Percentiles rank a stretch among this genome's conserved stretches.
Conservation (phyloP, 2,329 filamentous ascomycete species). For the Stagonosporopsis rhizophila region DNA sequence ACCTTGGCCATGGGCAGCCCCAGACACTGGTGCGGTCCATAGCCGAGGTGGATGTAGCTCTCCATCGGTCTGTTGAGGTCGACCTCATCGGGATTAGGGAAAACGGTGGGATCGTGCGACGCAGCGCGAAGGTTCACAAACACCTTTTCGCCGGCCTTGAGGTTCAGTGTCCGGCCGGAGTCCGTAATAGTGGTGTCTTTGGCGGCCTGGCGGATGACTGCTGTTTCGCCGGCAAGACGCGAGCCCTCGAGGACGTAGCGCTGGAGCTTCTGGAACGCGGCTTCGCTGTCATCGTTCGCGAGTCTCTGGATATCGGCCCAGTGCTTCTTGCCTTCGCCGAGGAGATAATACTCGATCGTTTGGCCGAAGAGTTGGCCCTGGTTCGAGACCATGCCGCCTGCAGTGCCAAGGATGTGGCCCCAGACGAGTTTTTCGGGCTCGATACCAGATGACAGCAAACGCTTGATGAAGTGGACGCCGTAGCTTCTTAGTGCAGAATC, state of each 20-base stretch:
- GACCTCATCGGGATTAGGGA: constrained; percentile 52
- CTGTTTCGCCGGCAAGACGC: constrained; percentile 54
- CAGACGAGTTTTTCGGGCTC: constrained; percentile 61
- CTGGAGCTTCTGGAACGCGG: constrained; percentile 57
- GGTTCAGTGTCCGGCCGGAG: constrained; percentile 34
- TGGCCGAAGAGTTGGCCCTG: constrained; percentile 66
- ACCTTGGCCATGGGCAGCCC: constrained; percentile 54
- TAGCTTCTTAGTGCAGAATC: constrained; percentile 58
- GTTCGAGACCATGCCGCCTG: constrained; percentile 61
- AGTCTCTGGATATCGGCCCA: constrained; percentile 58
- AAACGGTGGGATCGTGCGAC: constrained; percentile 50
- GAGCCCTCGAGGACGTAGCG: constrained; percentile 59
- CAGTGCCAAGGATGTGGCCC: constrained; percentile 65
- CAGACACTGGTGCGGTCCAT: constrained; percentile 54
- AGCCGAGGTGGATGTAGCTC: constrained; percentile 54
- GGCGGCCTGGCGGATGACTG: constrained; percentile 49
- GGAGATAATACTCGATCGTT: constrained; percentile 64
- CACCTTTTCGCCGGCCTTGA: constrained; percentile 50
- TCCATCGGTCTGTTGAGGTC: constrained; percentile 50
- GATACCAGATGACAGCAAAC: constrained; percentile 57
- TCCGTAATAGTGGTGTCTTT: constrained; percentile 45
- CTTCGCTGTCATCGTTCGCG: constrained; percentile 50
- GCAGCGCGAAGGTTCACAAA: constrained; percentile 55
- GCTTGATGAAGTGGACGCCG: constrained; percentile 63
- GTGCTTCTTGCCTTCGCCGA: constrained; percentile 56